These are phyloP conservation scores for Ophioceras dolichostomum DNA, from an alignment of 2,329 filamentous ascomycete species.

Conservation along the genomic window DNA sequence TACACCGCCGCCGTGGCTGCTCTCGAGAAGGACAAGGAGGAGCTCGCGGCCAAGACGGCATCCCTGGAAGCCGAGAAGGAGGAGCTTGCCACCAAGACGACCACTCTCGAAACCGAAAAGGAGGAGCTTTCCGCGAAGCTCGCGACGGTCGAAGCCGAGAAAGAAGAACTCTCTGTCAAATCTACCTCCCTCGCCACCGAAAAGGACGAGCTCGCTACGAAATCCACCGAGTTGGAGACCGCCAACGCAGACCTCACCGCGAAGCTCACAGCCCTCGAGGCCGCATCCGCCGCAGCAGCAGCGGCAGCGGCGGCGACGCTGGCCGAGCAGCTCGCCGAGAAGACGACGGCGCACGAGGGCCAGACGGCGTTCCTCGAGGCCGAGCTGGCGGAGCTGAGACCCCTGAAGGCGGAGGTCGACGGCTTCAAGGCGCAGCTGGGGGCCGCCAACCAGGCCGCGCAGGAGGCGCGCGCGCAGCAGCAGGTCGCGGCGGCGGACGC, in stretches of 20 bases:
- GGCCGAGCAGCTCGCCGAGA: too few relatives aligned
- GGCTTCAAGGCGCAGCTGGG: constrained; percentile 7
- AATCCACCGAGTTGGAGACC: background rate
- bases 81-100: constrained; percentile 1
- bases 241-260: background rate
- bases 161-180: too few relatives aligned
- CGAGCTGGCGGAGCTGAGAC: background rate
- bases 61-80: constrained; percentile 2
- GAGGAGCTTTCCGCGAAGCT: constrained; percentile 1
- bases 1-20: background rate
- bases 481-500: constrained; percentile 4
- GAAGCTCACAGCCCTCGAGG: too few relatives aligned
- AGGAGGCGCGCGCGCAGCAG: background rate
- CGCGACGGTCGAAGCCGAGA: background rate
- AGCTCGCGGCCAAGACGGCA: background rate
- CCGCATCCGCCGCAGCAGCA: too few relatives aligned
- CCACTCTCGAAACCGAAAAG: constrained; percentile 1
- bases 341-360: too few relatives aligned
- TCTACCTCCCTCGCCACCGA: background rate
- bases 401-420: background rate
- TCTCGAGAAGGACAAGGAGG: background rate
- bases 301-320: too few relatives aligned
- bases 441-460: background rate
- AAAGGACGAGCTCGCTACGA: too few relatives aligned
- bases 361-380: too few relatives aligned